Evolutionary conservation across 768 basidiomycete species (phyloP), one percentile per base, ranked within the genome.

Genomic region (Lentinula edodes): DNA sequence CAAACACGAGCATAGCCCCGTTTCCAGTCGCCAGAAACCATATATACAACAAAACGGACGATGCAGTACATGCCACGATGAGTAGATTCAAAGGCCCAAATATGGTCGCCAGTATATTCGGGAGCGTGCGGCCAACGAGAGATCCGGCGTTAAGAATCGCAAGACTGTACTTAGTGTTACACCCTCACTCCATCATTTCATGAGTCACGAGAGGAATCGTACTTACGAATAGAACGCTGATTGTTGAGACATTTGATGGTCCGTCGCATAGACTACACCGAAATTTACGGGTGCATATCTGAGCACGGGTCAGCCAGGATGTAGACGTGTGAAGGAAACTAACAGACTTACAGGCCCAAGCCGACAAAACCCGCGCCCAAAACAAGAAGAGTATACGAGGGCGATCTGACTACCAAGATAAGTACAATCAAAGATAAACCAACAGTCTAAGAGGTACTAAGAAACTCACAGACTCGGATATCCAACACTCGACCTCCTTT

Each of bases 121-220:
- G 65, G 20, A 64, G 52, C 15, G 53, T 56, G 2, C 65, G 63
- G 5, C 65, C 65, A 18, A 62, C 8, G n/a, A 61, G 38, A 16
- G 65, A 62, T 38, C 61, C 45, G 7, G 65, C 65, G 57, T 66
- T 66, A 23, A 66, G 58, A 32, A 66, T 60, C 16, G 65, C 62
- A 16, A 66, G 55, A 10, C 65, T 66, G 43, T 9, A 43, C 28
- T 28, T 28, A 28, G 28, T 3, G 28, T 28, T 28, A 28, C 28
- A 28, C 28, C 28, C 28, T 28, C 28, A 28, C 28, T 28, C 28
- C 28, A 28, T 39, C 38, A 6, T 10, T 9, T 23, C 34, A 57
- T 20, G 36, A 52, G 46, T 18, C 1, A 12, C 7, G 13, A 23
- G 15, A n/a, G 6, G 20, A 48, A 8, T 20, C 6, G 15, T 18